Percentiles rank a stretch among this genome's conserved stretches.
phyloP scores from a whole-genome alignment of 345 rosid genomes.

The Leavenworthia alabamica region DNA sequence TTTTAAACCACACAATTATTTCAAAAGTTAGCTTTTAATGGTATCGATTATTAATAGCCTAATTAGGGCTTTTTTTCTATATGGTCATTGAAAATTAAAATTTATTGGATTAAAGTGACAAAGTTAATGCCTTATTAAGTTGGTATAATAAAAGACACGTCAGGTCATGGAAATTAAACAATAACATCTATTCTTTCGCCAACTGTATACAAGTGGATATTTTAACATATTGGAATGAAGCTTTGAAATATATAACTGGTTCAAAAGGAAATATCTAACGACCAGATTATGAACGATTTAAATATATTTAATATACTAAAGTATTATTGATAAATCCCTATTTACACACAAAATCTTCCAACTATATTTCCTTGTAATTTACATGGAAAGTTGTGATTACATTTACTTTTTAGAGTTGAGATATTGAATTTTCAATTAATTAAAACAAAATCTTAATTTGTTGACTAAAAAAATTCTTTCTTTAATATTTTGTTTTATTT shows the following conservation, averaged over 20 bases:
- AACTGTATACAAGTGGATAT: background rate
- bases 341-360: background rate
- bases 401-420: background rate
- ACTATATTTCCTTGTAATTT: background rate
- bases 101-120: background rate
- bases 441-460: background rate
- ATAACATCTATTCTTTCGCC: background rate
- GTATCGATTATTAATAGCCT: background rate
- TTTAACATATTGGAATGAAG: background rate
- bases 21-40: background rate
- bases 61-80: background rate
- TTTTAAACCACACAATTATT: slow-evolving; percentile 15
- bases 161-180: background rate
- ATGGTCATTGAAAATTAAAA: background rate
- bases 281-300: background rate
- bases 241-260: background rate
- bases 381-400: background rate
- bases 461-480: background rate
- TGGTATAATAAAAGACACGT: background rate
- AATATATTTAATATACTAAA: background rate
- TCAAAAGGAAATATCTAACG: background rate
- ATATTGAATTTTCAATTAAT: background rate
- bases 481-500: background rate
- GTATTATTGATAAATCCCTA: background rate
- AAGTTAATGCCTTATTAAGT: background rate